Evolutionary conservation across 306 rosid genomes (phyloP).

Genomic region (Alnus glutinosa): DNA sequence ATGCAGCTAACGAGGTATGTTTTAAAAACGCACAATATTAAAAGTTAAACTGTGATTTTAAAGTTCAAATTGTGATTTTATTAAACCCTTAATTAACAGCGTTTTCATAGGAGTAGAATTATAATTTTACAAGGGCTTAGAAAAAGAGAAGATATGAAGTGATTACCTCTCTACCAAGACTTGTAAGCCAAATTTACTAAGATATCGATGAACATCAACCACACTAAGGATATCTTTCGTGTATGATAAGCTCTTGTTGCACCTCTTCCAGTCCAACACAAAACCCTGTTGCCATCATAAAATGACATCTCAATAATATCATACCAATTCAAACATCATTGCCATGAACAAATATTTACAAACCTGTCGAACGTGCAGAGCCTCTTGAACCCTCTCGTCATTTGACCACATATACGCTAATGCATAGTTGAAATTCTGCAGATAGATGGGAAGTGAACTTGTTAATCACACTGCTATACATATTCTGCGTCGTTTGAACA

Average conservation of each 20-base stretch:
- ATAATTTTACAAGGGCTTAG: too few relatives aligned
- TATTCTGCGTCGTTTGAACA: too few relatives aligned
- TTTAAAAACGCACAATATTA: too few relatives aligned
- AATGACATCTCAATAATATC: neutral
- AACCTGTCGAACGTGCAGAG: conserved; percentile 29
- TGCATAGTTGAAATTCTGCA: conserved; percentile 25
- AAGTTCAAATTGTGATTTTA: too few relatives aligned
- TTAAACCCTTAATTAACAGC: too few relatives aligned
- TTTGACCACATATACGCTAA: conserved; percentile 27
- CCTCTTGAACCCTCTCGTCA: conserved; percentile 26
- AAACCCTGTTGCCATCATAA: conserved; percentile 5
- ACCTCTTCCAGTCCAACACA: conserved; percentile 22
- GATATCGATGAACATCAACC: conserved; percentile 25
- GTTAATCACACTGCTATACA: neutral
- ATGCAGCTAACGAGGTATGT: too few relatives aligned
- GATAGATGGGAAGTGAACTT: neutral
- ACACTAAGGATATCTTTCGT: conserved; percentile 24
- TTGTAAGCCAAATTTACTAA: conserved; percentile 1
- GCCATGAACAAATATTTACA: neutral
- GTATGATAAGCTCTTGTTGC: conserved; percentile 23
- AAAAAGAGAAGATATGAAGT: neutral
- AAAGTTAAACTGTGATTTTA: too few relatives aligned
- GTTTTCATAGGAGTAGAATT: too few relatives aligned
- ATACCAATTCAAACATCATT: neutral
- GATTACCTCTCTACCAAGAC: conserved; percentile 23